Conservation (phyloP, 768 basidiomycete genomes). For the Rhodotorula kratochvilovae region DNA sequence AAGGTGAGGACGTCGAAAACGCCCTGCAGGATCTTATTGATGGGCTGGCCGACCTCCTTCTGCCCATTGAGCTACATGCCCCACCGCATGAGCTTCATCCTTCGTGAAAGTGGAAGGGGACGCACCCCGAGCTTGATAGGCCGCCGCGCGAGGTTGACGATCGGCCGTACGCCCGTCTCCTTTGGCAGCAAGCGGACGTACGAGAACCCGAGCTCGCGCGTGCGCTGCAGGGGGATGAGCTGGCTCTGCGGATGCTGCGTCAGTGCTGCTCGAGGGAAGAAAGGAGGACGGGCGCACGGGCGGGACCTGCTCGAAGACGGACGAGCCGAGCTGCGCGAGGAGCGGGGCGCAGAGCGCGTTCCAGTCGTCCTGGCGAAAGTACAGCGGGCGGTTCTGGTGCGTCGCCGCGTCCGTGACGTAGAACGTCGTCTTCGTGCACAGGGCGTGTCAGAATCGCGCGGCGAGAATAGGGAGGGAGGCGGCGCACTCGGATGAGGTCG, state of each 20-base stretch:
- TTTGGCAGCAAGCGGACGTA: constrained; percentile 87
- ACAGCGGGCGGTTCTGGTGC: constrained; percentile 74
- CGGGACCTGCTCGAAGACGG: constrained; percentile 66
- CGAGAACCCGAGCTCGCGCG: constrained; percentile 72
- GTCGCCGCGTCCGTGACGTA: constrained; percentile 89
- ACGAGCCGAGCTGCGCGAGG: constrained; percentile 64
- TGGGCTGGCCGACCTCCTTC: constrained; percentile 58
- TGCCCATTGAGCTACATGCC: not conserved
- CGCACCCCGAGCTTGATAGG: constrained; percentile 42
- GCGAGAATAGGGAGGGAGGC: not conserved
- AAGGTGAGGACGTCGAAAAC: constrained; percentile 82
- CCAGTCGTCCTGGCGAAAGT: constrained; percentile 96
- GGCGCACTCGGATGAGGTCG: constrained; percentile 67
- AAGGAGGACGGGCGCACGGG: constrained; percentile 52
- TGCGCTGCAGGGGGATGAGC: constrained; percentile 62
- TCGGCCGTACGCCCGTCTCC: constrained; percentile 88
- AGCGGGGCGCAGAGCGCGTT: constrained; percentile 72
- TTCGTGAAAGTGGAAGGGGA: not conserved
- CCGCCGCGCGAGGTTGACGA: constrained; percentile 71
- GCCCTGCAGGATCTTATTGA: constrained; percentile 79
- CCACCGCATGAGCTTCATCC: too few relatives aligned
- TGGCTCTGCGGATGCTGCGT: constrained; percentile 44
- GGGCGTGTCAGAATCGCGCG: not conserved
- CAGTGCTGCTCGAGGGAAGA: too few relatives aligned
- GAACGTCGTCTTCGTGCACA: constrained; percentile 67